Evolutionary conservation across 257 asterid species (phyloP).

Genomic region (Solanum infundibuliforme): DNA sequence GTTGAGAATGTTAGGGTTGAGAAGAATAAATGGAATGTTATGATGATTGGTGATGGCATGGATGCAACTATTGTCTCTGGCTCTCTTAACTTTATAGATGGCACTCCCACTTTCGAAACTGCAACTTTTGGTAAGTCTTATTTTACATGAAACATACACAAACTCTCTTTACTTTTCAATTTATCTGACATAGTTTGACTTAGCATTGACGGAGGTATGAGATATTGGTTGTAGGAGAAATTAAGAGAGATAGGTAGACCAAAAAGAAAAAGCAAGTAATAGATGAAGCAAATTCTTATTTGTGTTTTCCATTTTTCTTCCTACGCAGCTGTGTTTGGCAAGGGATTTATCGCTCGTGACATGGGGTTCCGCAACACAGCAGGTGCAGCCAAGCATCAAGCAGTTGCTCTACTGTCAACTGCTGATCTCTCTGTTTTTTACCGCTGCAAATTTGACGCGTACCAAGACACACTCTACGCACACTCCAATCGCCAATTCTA

Average conservation of each 20-base stretch:
- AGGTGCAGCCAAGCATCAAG: slow-evolving; percentile 16
- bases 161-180: no score
- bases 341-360: slow-evolving; percentile 15
- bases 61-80: slow-evolving; percentile 12
- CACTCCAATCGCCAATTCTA: slow-evolving; percentile 18
- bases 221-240: neutral
- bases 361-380: slow-evolving; percentile 14
- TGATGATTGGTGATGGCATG: slow-evolving; percentile 20
- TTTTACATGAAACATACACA: neutral
- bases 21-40: slow-evolving; percentile 4
- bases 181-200: no score
- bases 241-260: no score
- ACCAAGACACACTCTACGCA: slow-evolving; percentile 11
- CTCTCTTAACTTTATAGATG: slow-evolving; percentile 2
- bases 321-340: slow-evolving; percentile 8
- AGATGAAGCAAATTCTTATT: neutral
- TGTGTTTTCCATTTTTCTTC: neutral
- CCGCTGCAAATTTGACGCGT: slow-evolving; percentile 7
- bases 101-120: slow-evolving; percentile 3
- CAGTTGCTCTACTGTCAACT: slow-evolving; percentile 9
- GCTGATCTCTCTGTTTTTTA: slow-evolving; percentile 11
- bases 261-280: neutral
- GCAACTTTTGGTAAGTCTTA: slow-evolving; percentile 14
- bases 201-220: neutral
- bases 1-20: slow-evolving; percentile 4